Conservation (phyloP, 1,284 basidiomycete species). For the Naganishia cerealis region DNA sequence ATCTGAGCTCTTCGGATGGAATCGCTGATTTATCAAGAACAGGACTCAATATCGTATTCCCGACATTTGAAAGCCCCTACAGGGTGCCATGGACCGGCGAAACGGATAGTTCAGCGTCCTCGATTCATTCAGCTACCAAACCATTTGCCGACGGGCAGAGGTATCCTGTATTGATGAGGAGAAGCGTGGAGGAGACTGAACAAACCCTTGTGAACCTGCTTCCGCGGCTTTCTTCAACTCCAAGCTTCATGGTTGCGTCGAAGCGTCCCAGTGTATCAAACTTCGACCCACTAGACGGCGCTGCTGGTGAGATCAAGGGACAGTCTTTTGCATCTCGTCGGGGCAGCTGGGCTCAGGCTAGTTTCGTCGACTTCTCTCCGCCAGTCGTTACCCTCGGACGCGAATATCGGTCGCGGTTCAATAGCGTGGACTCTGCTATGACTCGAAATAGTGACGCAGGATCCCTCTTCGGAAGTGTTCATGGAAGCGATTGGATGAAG, state of each 20-base stretch:
- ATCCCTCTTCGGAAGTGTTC: conserved; percentile 5
- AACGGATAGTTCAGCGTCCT: neutral
- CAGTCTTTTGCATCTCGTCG: conserved; percentile 1
- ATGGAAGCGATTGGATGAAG: conserved; percentile 18
- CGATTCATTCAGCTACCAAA: neutral
- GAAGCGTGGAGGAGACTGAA: conserved; percentile 4
- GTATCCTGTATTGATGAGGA: conserved; percentile 2
- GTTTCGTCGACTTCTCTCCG: conserved; percentile 8
- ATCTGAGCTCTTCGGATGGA: conserved; percentile 4
- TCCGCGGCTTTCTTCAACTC: conserved; percentile 13
- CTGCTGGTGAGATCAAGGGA: neutral
- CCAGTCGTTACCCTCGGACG: conserved; percentile 6
- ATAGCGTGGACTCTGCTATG: conserved; percentile 16
- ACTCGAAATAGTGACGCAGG: conserved; percentile 14
- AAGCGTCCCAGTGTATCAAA: neutral
- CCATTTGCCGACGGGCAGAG: neutral
- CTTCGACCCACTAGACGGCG: neutral
- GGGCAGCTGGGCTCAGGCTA: conserved; percentile 23
- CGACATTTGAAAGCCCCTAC: neutral
- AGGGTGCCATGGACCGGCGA: neutral
- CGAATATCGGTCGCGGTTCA: conserved; percentile 18
- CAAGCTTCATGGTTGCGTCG: neutral
- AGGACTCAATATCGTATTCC: conserved; percentile 9
- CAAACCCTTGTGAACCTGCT: conserved; percentile 16
- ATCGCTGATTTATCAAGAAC: no score